Evolutionary conservation across 2,329 filamentous ascomycete species (phyloP), one percentile per base, ranked within the genome.

Genomic region (Colletotrichum sp.): DNA sequence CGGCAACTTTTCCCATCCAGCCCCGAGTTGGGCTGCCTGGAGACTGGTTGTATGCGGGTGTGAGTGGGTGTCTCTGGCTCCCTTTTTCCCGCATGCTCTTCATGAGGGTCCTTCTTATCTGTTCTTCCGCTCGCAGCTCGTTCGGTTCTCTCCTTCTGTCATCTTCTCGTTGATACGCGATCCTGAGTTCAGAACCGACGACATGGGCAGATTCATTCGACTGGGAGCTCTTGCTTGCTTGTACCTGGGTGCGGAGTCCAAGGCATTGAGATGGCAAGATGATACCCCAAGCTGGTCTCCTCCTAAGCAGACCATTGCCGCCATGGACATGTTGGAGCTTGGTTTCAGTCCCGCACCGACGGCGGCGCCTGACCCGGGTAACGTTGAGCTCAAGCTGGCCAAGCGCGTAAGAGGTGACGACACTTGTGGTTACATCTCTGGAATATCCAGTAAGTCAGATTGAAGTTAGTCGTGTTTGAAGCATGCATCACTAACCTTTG

Each of bases 401-500:
- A 81, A 80, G 75, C 80, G 81, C 21, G 74, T 69, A n/a, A 58
- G 76, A 9, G 73, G 69, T 6, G 79, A 80, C 56, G 81, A 83
- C 55, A 84, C 83, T 0, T 84, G 83, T 71, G 83, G 75, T 55
- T 84, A 83, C 58, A 77, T 84, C 36, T 77, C 75, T 60, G 82
- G 82, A 34, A 73, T 77, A 26, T 48, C 60, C 7, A 79, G 81
- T 80, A 52, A 76, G 80, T 77, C 13, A 16, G 24, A 12, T 13
- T 15, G 9, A 6, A 7, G 5, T 24, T 12, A 10, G 24, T 16
- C 15, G 18, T 24, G 9, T 21, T 38, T 28, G 21, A 1, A 18
- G 3, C 2, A 64, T 79, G 48, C 3, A 56, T 52, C 58, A 30
- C 61, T 75, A 13, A 76, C 21, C 32, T 18, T 9, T 18, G 15